These are phyloP conservation scores for Persicaria maculosa DNA, from an alignment of 148 eudicot species.

Conservation along the genomic window DNA sequence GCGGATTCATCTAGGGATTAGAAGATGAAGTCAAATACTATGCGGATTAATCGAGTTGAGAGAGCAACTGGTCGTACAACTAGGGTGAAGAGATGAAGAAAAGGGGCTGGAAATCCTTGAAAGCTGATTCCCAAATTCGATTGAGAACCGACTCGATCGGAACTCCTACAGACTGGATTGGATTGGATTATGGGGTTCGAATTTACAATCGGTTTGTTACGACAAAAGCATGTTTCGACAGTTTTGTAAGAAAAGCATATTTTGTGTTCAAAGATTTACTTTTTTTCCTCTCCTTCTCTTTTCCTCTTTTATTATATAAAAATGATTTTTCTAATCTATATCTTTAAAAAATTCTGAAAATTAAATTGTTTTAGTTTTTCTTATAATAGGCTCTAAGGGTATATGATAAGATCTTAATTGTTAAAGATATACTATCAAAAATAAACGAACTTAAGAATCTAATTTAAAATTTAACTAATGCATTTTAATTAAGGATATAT, in stretches of 20 bases:
- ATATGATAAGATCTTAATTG: too few relatives aligned
- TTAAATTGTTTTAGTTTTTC: too few relatives aligned
- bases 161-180: neutral
- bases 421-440: too few relatives aligned
- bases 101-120: neutral
- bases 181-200: neutral
- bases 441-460: too few relatives aligned
- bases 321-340: too few relatives aligned
- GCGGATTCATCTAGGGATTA: neutral
- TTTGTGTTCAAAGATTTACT: constrained; percentile 5
- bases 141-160: neutral
- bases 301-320: neutral
- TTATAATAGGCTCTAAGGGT: too few relatives aligned
- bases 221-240: neutral
- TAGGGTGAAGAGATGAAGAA: neutral
- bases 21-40: neutral
- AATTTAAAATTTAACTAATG: too few relatives aligned
- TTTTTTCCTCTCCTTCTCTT: neutral
- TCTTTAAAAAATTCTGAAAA: too few relatives aligned
- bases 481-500: too few relatives aligned
- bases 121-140: constrained; percentile 6
- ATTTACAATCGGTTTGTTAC: neutral
- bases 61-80: neutral
- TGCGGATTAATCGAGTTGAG: neutral
- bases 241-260: neutral